phyloP scores from a whole-genome alignment of 2,329 filamentous ascomycete species.

The Ampelomyces quisqualis region DNA sequence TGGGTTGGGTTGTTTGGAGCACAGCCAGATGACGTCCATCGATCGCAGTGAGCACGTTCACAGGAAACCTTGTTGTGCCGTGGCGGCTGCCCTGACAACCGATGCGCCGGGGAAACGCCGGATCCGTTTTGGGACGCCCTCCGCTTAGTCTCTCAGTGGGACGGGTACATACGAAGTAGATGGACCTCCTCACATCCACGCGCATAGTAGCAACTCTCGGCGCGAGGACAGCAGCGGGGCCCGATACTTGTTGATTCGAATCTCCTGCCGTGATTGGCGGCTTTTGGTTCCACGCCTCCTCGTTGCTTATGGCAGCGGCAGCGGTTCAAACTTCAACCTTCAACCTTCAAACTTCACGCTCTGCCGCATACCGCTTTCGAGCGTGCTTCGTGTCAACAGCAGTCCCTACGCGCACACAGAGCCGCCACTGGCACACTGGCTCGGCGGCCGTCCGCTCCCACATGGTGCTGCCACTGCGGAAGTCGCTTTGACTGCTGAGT shows the following conservation, averaged over 20 bases:
- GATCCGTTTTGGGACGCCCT: conserved; percentile 16
- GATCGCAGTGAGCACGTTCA: conserved; percentile 13
- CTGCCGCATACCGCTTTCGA: conserved; percentile 3
- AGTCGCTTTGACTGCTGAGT: conserved; percentile 10
- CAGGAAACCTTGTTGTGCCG: conserved; percentile 16
- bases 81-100: conserved; percentile 23
- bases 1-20: conserved; percentile 7
- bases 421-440: no score
- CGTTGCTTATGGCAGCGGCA: conserved; percentile 21
- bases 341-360: no score
- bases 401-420: no score
- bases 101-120: conserved; percentile 7
- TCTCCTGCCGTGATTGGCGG: conserved; percentile 6
- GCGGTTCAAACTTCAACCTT: no score
- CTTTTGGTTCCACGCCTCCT: conserved; percentile 7
- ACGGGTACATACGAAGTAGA: no score
- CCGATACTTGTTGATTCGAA: conserved; percentile 4
- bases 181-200: no score
- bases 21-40: conserved; percentile 3
- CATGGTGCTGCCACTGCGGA: conserved; percentile 13
- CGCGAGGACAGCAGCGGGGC: no score
- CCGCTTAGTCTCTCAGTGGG: no score
- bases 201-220: no score
- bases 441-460: no score
- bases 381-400: no score